phyloP scores from a whole-genome alignment of 1,139 yeast species.

The Petasospora rhodanensis region DNA sequence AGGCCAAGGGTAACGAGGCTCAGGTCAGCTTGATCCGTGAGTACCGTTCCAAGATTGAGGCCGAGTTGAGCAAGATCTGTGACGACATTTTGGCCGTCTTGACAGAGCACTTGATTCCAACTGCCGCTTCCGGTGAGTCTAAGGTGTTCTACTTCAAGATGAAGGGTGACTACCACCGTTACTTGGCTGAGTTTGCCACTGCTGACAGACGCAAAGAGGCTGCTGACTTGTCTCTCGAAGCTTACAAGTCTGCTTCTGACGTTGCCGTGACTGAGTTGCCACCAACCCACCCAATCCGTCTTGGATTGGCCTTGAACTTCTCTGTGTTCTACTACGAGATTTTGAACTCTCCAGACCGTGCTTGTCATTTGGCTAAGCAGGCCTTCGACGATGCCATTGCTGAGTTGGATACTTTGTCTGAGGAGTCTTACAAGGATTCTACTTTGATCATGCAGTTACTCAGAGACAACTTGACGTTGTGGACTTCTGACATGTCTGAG shows the following conservation, averaged over 20 bases:
- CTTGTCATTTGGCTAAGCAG: slow-evolving; percentile 97
- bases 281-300: slow-evolving; percentile 98
- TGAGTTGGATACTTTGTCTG: slow-evolving; percentile 94
- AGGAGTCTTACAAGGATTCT: slow-evolving; percentile 97
- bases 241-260: slow-evolving; percentile 93
- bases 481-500: slow-evolving; percentile 96
- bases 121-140: slow-evolving; percentile 95
- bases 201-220: slow-evolving; percentile 91
- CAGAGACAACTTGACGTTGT: slow-evolving; percentile 96
- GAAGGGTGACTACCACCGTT: slow-evolving; percentile 99
- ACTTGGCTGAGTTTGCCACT: slow-evolving; percentile 93
- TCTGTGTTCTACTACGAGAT: slow-evolving; percentile 98
- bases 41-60: slow-evolving; percentile 92
- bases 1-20: slow-evolving; percentile 84
- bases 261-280: slow-evolving; percentile 96
- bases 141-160: slow-evolving; percentile 98
- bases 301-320: slow-evolving; percentile 96
- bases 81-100: slow-evolving; percentile 88
- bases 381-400: slow-evolving; percentile 99
- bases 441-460: slow-evolving; percentile 97
- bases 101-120: slow-evolving; percentile 84
- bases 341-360: slow-evolving; percentile 96
- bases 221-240: slow-evolving; percentile 88
- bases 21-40: slow-evolving; percentile 90
- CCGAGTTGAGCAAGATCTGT: slow-evolving; percentile 89